Evolutionary conservation across 2,329 filamentous ascomycete species (phyloP).

Genomic region (Trichoderma simmonsii): DNA sequence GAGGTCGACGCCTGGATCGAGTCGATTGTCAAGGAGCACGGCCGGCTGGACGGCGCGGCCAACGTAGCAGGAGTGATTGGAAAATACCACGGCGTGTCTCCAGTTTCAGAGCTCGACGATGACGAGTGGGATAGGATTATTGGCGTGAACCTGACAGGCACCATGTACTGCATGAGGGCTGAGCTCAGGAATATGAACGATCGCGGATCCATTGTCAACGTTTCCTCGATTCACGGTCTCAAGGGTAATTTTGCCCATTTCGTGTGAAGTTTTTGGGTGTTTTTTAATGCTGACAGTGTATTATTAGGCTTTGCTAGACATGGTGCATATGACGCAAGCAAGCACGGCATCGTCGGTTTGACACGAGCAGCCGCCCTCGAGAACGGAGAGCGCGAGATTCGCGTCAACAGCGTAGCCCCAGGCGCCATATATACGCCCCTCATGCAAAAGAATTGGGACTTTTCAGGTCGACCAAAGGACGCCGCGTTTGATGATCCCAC

Average conservation of each 20-base stretch:
- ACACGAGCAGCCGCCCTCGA: constrained; percentile 33
- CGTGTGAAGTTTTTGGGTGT: background rate
- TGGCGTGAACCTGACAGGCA: constrained; percentile 45
- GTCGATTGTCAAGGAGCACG: constrained; percentile 42
- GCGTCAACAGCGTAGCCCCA: constrained; percentile 44
- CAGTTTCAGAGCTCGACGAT: constrained; percentile 42
- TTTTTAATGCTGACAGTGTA: background rate
- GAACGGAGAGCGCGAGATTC: constrained; percentile 40
- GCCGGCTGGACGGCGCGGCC: constrained; percentile 50
- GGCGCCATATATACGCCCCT: constrained; percentile 48
- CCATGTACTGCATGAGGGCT: constrained; percentile 48
- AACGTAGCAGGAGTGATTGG: constrained; percentile 53
- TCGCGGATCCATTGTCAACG: constrained; percentile 58
- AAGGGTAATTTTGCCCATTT: constrained; percentile 26
- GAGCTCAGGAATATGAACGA: constrained; percentile 43
- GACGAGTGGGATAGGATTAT: constrained; percentile 47
- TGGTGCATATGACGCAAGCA: constrained; percentile 35
- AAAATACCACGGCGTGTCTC: constrained; percentile 37
- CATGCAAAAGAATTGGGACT: constrained; percentile 43
- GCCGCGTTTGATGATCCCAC: constrained; percentile 43
- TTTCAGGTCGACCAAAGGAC: constrained; percentile 30
- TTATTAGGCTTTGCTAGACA: constrained; percentile 30
- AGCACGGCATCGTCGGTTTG: constrained; percentile 35
- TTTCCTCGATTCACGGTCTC: constrained; percentile 49
- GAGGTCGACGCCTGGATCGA: constrained; percentile 50